phyloP scores from a whole-genome alignment of 2,329 filamentous ascomycete genomes.

The Colletotrichum eleusines region DNA sequence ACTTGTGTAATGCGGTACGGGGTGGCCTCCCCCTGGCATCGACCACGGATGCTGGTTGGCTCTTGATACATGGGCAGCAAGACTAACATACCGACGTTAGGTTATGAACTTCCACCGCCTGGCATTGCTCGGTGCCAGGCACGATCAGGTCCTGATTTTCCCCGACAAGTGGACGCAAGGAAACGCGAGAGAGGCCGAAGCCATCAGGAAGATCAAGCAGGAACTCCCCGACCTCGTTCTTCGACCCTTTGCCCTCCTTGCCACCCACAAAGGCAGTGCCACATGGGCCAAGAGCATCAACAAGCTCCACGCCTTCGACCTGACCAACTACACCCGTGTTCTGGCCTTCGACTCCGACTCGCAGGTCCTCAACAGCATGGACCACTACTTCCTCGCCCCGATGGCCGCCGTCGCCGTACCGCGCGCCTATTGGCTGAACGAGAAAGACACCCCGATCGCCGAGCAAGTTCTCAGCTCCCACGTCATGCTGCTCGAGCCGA shows the following conservation, averaged over 20 bases:
- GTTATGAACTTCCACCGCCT: conserved; percentile 63
- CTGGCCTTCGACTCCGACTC: conserved; percentile 72
- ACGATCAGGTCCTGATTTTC: conserved; percentile 61
- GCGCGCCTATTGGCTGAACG: conserved; percentile 76
- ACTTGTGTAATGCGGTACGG: conserved; percentile 59
- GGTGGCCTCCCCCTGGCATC: background rate
- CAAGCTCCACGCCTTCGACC: conserved; percentile 77
- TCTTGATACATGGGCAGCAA: background rate
- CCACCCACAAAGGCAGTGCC: conserved; percentile 44
- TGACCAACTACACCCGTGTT: conserved; percentile 67
- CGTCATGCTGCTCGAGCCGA: conserved; percentile 68
- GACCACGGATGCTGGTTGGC: no score
- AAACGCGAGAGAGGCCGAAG: conserved; percentile 20
- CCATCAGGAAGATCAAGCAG: conserved; percentile 14
- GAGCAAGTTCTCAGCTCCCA: conserved; percentile 61
- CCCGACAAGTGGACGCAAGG: conserved; percentile 46
- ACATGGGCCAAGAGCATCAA: conserved; percentile 75
- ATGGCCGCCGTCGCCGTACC: conserved; percentile 73
- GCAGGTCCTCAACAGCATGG: conserved; percentile 72
- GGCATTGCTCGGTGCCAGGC: conserved; percentile 55
- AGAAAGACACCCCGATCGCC: conserved; percentile 58
- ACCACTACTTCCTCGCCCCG: conserved; percentile 78
- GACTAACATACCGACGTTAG: conserved; percentile 1
- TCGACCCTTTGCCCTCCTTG: conserved; percentile 27
- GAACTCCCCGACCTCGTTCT: conserved; percentile 22